Percentiles rank a stretch among this genome's conserved stretches.
phyloP scores from a whole-genome alignment of 768 basidiomycete genomes.

The Suillus decipiens region DNA sequence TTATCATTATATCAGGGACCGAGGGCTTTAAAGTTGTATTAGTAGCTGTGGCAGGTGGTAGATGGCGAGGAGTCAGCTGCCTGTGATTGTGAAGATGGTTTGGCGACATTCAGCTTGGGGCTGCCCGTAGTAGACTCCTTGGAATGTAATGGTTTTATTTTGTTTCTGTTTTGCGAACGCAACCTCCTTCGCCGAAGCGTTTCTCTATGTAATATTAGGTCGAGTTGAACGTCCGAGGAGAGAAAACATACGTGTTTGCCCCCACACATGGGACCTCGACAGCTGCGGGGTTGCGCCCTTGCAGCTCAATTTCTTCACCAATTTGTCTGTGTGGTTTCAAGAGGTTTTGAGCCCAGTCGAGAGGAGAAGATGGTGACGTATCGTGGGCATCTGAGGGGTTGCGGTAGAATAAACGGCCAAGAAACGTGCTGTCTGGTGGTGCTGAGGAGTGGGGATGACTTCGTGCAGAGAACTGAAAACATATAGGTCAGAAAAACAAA shows the following conservation, averaged over 20 bases:
- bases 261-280: background rate
- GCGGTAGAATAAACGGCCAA: background rate
- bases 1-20: background rate
- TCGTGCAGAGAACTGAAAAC: background rate
- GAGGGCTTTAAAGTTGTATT: background rate
- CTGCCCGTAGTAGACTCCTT: background rate
- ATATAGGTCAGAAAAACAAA: background rate
- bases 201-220: background rate
- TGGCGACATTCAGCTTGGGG: background rate
- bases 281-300: background rate
- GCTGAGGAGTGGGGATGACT: background rate
- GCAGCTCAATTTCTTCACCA: background rate
- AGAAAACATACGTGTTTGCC: background rate
- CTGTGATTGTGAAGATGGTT: background rate
- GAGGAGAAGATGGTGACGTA: no score
- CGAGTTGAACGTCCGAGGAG: background rate
- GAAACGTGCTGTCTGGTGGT: background rate
- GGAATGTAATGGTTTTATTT: background rate
- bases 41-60: background rate
- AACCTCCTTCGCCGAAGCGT: background rate
- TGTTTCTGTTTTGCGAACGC: no score
- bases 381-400: background rate
- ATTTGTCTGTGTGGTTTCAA: background rate
- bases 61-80: background rate
- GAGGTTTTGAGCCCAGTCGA: no score